Base-by-base conservation (phyloP, 768 basidiomycete species). In the Candolleomyces eurysporus region DNA sequence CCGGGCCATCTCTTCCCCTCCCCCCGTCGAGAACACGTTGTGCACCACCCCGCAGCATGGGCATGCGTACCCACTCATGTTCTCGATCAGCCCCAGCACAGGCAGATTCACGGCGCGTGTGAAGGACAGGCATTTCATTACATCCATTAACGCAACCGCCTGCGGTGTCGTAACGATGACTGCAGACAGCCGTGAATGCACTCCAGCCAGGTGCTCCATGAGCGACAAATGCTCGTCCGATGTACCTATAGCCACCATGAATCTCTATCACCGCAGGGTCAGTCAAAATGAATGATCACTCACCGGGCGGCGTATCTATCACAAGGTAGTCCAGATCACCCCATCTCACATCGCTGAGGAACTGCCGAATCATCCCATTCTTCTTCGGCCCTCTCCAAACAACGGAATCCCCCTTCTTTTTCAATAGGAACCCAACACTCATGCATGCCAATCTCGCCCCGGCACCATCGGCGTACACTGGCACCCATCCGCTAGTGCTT, bases 331-430 rank as follows among this genome's bases (percentile, higher is more conserved):
- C 95, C 61, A 96, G 79, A 46, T 92, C 88, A 50, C 93, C 95
- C 95, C 95, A 98, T 64, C 92, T 78, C n/a, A 97, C 95, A 66
- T 98, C 93, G 67, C 87, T 87, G 71, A 97, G 73, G 72, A 98
- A 97, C 77, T 98, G 96, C 69, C 94, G 80, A 67, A 98, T 96
- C 95, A 97, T 97, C 60, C 90, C 96, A 67, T 96, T 96, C 82
- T 97, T 98, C 81, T 97, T 98, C 52, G 97, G 97, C 0, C 97
- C 97, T 69, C 97, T 79, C 97, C 97, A 99, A 1, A 99, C 93
- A 50, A 99, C 94, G 17, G 92, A 93, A 70, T 98, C 96, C 21
- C 88, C 89, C 69, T 88, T 89, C 69, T 88, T 89, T 78, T 93
- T 92, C 67, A 98, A 75, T 66, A 99, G 77, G 73, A 98, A 98